Evolutionary conservation across 768 basidiomycete species (phyloP).

Genomic region (Psilocybe tampanensis): DNA sequence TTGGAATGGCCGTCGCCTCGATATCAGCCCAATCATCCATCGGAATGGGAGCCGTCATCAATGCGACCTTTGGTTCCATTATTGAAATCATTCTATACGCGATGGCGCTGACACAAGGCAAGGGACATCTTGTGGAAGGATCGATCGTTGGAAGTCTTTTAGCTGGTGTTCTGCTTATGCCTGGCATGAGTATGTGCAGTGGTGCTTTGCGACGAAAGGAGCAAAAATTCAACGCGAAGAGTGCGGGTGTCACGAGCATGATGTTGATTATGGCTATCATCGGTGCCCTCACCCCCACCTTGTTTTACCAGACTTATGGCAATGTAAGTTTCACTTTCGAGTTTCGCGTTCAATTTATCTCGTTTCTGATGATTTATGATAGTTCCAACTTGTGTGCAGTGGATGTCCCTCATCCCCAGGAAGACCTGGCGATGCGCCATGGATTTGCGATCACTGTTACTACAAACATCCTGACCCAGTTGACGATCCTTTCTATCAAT

Average conservation of each 20-base stretch:
- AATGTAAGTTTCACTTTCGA: conserved; percentile 65
- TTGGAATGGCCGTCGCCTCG: conserved; percentile 99
- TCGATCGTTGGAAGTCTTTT: conserved; percentile 94
- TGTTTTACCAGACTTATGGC: conserved; percentile 98
- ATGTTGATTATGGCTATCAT: conserved; percentile 99
- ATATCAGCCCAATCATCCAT: conserved; percentile 99
- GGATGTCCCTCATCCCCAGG: conserved; percentile 65
- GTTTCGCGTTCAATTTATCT: neutral
- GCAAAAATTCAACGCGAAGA: conserved; percentile 98
- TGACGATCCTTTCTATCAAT: conserved; percentile 94
- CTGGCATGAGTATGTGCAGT: conserved; percentile 93
- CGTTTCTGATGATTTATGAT: conserved; percentile 16
- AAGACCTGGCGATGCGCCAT: conserved; percentile 49
- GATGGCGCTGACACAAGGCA: conserved; percentile 88
- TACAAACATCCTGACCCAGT: conserved; percentile 95
- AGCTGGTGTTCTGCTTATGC: conserved; percentile 96
- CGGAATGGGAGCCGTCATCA: conserved; percentile 99
- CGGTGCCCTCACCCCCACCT: conserved; percentile 89
- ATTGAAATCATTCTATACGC: conserved; percentile 94
- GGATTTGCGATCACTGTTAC: conserved; percentile 91
- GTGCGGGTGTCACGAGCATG: conserved; percentile 97
- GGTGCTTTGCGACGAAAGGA: conserved; percentile 91
- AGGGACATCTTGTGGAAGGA: conserved; percentile 94
- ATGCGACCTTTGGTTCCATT: conserved; percentile 98
- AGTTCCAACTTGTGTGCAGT: conserved; percentile 89